Percentiles rank a stretch among this genome's conserved stretches.
Evolutionary conservation across 2,329 filamentous ascomycete species (phyloP).

Genomic region (Curvularia eragrostidis): DNA sequence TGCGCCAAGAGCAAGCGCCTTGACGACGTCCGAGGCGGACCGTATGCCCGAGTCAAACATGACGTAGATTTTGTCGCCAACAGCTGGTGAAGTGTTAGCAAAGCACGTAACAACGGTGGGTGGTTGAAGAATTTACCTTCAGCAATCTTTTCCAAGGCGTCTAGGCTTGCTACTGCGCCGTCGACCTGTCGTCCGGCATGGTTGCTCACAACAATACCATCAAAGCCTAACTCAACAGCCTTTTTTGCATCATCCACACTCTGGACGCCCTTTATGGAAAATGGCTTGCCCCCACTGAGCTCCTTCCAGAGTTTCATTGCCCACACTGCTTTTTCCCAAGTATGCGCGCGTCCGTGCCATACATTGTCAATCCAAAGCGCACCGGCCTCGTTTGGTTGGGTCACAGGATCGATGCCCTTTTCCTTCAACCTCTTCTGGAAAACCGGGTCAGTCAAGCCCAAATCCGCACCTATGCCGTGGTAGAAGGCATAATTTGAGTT

Average conservation of each 20-base stretch:
- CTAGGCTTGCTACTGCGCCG: constrained; percentile 65
- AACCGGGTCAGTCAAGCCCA: constrained; percentile 66
- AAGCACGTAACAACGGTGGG: neutral
- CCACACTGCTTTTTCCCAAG: constrained; percentile 73
- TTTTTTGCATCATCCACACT: constrained; percentile 67
- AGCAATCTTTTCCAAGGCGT: constrained; percentile 66
- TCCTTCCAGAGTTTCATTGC: constrained; percentile 64
- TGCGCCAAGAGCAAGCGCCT: constrained; percentile 67
- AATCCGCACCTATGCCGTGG: constrained; percentile 63
- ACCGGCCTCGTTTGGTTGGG: constrained; percentile 61
- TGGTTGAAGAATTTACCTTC: constrained; percentile 47
- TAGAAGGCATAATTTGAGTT: constrained; percentile 69
- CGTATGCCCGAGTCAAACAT: constrained; percentile 68
- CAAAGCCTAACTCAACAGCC: constrained; percentile 65
- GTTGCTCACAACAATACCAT: constrained; percentile 74
- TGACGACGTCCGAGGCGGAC: constrained; percentile 64
- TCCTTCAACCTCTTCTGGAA: constrained; percentile 62
- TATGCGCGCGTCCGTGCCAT: constrained; percentile 68
- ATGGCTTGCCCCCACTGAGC: constrained; percentile 63
- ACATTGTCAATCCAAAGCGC: constrained; percentile 70
- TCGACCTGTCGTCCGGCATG: constrained; percentile 73
- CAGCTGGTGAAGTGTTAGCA: constrained; percentile 41
- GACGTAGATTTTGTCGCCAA: constrained; percentile 60
- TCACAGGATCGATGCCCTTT: constrained; percentile 61
- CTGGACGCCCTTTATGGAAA: constrained; percentile 74